Conservation (phyloP, 1,284 basidiomycete genomes). For the Cryptococcus amylolentus region DNA sequence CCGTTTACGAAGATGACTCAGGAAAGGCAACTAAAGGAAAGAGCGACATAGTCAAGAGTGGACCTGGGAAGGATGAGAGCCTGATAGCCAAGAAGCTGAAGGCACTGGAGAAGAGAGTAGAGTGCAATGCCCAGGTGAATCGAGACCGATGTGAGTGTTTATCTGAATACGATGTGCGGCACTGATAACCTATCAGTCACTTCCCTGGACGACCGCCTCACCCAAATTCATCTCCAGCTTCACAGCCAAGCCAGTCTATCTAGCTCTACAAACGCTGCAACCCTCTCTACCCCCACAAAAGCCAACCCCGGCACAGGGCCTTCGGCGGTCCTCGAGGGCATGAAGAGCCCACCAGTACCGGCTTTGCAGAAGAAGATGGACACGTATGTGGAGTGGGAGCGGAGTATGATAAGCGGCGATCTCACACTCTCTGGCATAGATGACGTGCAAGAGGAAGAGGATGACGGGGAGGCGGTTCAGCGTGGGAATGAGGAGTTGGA, state of each 20-base stretch:
- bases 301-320: background rate
- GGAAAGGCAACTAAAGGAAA: no score
- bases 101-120: conserved; percentile 1
- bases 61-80: background rate
- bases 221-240: background rate
- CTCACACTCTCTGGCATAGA: background rate
- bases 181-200: background rate
- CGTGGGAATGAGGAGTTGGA: background rate
- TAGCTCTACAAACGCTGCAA: background rate
- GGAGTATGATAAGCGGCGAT: conserved; percentile 1
- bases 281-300: background rate
- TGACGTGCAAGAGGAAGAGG: background rate
- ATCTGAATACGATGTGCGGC: background rate
- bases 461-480: background rate
- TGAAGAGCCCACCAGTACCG: conserved; percentile 1
- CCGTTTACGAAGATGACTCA: no score
- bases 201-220: conserved; percentile 1
- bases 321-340: no score
- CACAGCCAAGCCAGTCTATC: background rate
- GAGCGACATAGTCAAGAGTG: no score
- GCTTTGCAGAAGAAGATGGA: background rate
- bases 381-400: background rate
- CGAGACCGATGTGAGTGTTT: background rate
- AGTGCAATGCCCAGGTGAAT: background rate
- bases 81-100: background rate